Conservation (phyloP, 108 stramenopile species). For the Skeletonema menzelii region DNA sequence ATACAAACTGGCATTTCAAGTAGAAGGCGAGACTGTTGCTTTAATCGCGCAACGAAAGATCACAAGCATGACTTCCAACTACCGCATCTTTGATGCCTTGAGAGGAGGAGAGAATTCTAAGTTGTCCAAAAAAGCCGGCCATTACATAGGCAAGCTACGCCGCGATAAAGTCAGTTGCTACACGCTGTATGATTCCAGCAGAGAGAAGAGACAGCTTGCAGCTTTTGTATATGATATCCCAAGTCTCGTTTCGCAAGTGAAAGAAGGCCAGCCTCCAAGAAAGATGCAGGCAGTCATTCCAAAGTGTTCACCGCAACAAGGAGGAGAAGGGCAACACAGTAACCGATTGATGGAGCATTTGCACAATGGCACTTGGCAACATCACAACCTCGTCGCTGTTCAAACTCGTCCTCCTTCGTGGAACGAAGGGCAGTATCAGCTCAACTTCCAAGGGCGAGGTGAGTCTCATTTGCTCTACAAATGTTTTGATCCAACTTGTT, state of each 20-base stretch:
- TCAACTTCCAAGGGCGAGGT: constrained; percentile 66
- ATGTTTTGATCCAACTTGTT: not conserved
- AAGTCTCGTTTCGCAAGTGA: constrained; percentile 48
- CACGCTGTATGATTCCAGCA: constrained; percentile 31
- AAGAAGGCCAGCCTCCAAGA: constrained; percentile 67
- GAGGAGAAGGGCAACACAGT: not conserved
- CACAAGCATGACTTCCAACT: constrained; percentile 44
- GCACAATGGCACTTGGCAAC: constrained; percentile 35
- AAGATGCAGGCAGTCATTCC: constrained; percentile 61
- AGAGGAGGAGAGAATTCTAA: constrained; percentile 51
- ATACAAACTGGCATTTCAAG: constrained; percentile 28
- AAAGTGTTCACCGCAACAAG: constrained; percentile 7
- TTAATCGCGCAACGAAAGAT: constrained; percentile 27
- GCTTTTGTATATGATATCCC: constrained; percentile 61
- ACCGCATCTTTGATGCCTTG: constrained; percentile 71
- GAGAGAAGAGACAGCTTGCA: constrained; percentile 59
- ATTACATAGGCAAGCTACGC: constrained; percentile 72
- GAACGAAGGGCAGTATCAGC: constrained; percentile 58
- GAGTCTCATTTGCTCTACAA: not conserved
- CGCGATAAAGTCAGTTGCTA: constrained; percentile 39
- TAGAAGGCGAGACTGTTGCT: constrained; percentile 16
- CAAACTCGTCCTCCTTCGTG: constrained; percentile 61
- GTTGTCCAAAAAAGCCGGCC: constrained; percentile 66
- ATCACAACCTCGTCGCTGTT: constrained; percentile 28
- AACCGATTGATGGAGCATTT: constrained; percentile 32